Percentiles rank a stretch among this genome's conserved stretches.
phyloP scores from a whole-genome alignment of 1,284 basidiomycete genomes.

The Leucoagaricus sp. region DNA sequence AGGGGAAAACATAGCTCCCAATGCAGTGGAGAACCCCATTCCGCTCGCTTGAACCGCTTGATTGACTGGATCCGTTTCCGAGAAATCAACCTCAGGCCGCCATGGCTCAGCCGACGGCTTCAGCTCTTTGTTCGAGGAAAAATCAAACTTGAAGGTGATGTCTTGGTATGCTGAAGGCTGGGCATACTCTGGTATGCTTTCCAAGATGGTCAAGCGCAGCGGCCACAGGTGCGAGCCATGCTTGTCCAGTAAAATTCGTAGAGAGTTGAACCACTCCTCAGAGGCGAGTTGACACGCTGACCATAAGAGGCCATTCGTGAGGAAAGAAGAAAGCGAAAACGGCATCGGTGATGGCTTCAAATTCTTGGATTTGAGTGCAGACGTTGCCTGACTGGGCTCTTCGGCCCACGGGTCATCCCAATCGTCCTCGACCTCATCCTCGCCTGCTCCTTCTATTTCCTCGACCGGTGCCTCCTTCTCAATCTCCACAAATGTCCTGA shows the following conservation, averaged over 20 bases:
- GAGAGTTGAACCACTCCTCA: constrained; percentile 54
- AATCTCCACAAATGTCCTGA: constrained; percentile 70
- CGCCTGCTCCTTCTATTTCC: constrained; percentile 29
- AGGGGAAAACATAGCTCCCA: not conserved
- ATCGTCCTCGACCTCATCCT: constrained; percentile 56
- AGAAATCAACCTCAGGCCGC: constrained; percentile 57
- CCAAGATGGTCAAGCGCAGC: constrained; percentile 68
- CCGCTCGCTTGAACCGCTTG: constrained; percentile 34
- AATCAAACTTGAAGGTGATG: constrained; percentile 66
- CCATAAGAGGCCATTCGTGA: constrained; percentile 57
- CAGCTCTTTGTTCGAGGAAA: constrained; percentile 46
- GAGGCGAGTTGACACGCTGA: constrained; percentile 70
- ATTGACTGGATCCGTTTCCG: constrained; percentile 47
- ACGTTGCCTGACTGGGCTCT: constrained; percentile 29
- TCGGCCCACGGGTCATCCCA: constrained; percentile 85
- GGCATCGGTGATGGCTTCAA: constrained; percentile 34
- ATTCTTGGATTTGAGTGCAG: constrained; percentile 17
- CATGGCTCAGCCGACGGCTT: constrained; percentile 34
- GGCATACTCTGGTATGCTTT: constrained; percentile 73
- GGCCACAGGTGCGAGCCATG: constrained; percentile 66
- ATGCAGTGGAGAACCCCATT: not conserved
- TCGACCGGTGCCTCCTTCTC: constrained; percentile 39
- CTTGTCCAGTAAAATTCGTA: constrained; percentile 58
- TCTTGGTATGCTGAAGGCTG: constrained; percentile 62
- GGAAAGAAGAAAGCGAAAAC: constrained; percentile 63